Conservation (phyloP, 305 asterid genomes). For the Solanum aculeatissimum region DNA sequence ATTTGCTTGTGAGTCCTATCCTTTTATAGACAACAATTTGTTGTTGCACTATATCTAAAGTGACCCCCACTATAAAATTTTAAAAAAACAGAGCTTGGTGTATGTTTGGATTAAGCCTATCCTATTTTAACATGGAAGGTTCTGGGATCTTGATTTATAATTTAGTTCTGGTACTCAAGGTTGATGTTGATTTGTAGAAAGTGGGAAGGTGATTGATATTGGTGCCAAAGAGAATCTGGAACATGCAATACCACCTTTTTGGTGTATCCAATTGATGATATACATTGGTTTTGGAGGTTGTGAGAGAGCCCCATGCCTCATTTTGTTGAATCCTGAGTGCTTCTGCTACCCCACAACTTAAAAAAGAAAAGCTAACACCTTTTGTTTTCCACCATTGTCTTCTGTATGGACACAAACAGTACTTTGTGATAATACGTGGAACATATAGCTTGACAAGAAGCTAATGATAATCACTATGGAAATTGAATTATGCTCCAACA, state of each 20-base stretch:
- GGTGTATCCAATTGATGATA: slow-evolving; percentile 1
- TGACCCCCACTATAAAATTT: slow-evolving; percentile 35
- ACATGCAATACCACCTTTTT: slow-evolving; percentile 26
- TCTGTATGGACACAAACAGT: not conserved
- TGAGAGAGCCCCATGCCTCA: slow-evolving; percentile 17
- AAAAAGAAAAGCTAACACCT: not conserved
- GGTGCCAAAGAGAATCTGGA: slow-evolving; percentile 16
- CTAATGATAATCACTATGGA: not conserved
- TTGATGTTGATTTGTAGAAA: not conserved
- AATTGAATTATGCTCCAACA: not conserved
- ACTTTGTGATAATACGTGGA: not conserved
- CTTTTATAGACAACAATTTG: slow-evolving; percentile 33
- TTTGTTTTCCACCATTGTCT: slow-evolving; percentile 4
- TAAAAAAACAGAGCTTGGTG: slow-evolving; percentile 15
- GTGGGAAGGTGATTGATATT: not conserved
- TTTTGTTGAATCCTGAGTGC: not conserved
- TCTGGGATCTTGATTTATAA: slow-evolving; percentile 18
- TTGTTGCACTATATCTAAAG: not conserved
- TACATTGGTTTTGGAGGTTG: slow-evolving; percentile 6
- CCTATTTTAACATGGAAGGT: slow-evolving; percentile 31
- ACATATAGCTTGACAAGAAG: not conserved
- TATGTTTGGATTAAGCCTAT: slow-evolving; percentile 35
- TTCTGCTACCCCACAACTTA: not conserved
- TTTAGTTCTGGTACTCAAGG: not conserved
- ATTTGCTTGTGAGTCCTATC: not conserved